These are phyloP conservation scores for Trichosporon sp. DNA, from an alignment of 1,284 basidiomycete genomes.

Conservation along the genomic window DNA sequence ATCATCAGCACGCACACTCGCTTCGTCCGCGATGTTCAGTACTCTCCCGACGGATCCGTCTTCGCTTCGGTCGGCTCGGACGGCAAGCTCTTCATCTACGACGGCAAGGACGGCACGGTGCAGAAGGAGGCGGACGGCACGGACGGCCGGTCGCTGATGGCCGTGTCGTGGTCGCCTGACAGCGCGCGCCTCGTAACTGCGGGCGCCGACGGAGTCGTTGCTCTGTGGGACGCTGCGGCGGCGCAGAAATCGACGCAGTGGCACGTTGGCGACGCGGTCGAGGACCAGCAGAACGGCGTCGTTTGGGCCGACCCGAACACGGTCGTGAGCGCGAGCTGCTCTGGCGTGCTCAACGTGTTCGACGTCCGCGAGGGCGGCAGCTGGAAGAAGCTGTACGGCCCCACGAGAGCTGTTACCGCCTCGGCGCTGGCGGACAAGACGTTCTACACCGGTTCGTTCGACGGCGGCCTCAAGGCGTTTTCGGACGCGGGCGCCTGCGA, in stretches of 20 bases:
- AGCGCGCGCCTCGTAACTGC: constrained; percentile 71
- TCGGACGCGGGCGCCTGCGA: constrained; percentile 51
- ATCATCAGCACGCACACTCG: constrained; percentile 85
- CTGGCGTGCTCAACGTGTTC: constrained; percentile 77
- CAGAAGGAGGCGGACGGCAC: constrained; percentile 62
- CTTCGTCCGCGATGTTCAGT: constrained; percentile 90
- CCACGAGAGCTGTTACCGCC: constrained; percentile 74
- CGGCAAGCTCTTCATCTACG: constrained; percentile 81
- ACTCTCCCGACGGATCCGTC: constrained; percentile 70
- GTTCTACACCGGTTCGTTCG: constrained; percentile 76
- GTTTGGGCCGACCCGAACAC: constrained; percentile 68
- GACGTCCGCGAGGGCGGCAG: constrained; percentile 67
- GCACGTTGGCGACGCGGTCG: constrained; percentile 64
- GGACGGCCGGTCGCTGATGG: constrained; percentile 60
- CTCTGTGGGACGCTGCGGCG: constrained; percentile 78
- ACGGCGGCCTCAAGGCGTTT: constrained; percentile 72
- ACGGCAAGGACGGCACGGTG: constrained; percentile 82
- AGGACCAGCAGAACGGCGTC: constrained; percentile 80
- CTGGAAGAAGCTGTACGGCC: constrained; percentile 61
- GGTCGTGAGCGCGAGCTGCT: constrained; percentile 79
- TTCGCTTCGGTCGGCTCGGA: constrained; percentile 93
- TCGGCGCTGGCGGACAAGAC: constrained; percentile 56
- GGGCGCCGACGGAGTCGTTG: constrained; percentile 82
- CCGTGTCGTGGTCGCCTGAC: constrained; percentile 70
- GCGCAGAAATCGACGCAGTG: constrained; percentile 64